Evolutionary conservation across 1,284 basidiomycete species (phyloP).

Genomic region (Cerioporus squamosus): DNA sequence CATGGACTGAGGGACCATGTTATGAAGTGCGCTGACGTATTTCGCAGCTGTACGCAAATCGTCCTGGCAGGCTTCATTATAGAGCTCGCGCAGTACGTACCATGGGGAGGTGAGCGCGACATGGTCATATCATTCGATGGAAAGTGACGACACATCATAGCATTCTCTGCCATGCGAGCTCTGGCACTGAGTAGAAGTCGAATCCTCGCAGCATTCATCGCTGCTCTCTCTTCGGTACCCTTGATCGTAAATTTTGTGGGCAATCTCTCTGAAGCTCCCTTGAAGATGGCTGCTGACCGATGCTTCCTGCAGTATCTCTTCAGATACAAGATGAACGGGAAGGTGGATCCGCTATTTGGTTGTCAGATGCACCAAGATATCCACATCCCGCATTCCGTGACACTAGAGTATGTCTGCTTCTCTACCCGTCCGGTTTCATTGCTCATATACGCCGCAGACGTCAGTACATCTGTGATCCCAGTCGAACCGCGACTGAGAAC

Average conservation of each 20-base stretch:
- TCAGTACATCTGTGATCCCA: too few species aligned
- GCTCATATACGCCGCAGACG: neutral
- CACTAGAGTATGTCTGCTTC: neutral
- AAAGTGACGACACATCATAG: neutral
- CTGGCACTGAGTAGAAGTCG: neutral
- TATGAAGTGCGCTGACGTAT: neutral
- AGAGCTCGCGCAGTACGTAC: neutral
- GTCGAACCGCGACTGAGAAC: neutral
- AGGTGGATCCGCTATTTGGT: neutral
- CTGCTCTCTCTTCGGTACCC: neutral
- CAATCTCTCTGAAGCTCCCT: too few species aligned
- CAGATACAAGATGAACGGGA: neutral
- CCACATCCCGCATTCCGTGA: neutral
- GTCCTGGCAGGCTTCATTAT: neutral
- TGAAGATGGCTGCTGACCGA: neutral
- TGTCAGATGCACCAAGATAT: slow-evolving; percentile 2
- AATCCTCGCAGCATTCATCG: neutral
- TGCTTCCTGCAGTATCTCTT: neutral
- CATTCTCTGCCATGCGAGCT: neutral
- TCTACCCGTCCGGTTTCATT: neutral
- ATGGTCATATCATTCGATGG: neutral
- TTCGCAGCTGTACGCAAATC: neutral
- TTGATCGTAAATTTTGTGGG: neutral
- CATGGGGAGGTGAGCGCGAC: neutral
- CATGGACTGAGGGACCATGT: too few species aligned